These are phyloP conservation scores for Saturnispora diversa DNA, from an alignment of 805 yeast species.

Conservation along the genomic window DNA sequence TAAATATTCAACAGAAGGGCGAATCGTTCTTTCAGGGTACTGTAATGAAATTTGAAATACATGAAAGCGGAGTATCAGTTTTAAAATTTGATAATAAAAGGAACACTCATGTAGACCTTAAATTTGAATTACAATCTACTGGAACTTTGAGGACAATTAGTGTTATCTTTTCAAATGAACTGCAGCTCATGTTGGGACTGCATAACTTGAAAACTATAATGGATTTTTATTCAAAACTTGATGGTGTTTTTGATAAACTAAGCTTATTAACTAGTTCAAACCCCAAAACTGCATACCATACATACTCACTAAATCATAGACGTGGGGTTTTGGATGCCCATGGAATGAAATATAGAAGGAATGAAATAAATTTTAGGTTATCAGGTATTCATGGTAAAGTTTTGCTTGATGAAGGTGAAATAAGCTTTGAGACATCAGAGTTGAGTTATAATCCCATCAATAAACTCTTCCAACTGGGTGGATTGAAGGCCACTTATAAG, in stretches of 20 bases:
- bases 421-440: conserved; percentile 1
- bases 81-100: conserved; percentile 24
- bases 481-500: neutral
- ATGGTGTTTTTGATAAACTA: conserved; percentile 15
- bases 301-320: no score
- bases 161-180: conserved; percentile 37
- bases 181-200: conserved; percentile 20
- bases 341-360: no score
- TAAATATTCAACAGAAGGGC: conserved; percentile 38
- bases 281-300: neutral
- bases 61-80: conserved; percentile 18
- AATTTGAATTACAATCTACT: conserved; percentile 40
- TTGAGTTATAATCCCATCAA: conserved; percentile 2
- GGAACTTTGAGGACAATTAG: conserved; percentile 28
- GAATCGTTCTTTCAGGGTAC: conserved; percentile 41
- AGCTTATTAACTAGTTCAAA: neutral
- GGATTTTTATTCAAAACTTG: conserved; percentile 11
- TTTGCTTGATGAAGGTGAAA: conserved; percentile 1
- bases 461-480: conserved; percentile 2
- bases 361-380: neutral
- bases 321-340: no score
- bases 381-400: conserved; percentile 1
- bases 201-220: conserved; percentile 9
- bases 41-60: conserved; percentile 29
- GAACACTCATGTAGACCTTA: conserved; percentile 37